Evolutionary conservation across 768 basidiomycete genomes (phyloP), one percentile per base, ranked within the genome.

Genomic region (Tephrocybe sp.): DNA sequence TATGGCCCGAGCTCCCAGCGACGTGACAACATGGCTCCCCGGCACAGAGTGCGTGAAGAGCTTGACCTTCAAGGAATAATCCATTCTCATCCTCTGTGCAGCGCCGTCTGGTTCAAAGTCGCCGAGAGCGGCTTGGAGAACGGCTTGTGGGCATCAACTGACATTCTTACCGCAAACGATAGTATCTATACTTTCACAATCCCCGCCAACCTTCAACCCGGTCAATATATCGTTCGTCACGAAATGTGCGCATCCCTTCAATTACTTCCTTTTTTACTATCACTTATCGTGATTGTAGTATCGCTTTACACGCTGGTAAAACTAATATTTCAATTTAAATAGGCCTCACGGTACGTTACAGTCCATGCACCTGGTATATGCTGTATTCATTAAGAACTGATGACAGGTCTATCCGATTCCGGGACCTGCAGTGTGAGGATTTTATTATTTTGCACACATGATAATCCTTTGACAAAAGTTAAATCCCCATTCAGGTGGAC

Each of bases 61-160:
- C 18, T 11, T 25, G n/a, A 15, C 36, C 12, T 21, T n/a, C n/a
- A 7, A 7, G 36, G 36, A 18, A 12, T 16, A 8, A 26, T 9
- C n/a, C n/a, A 25, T 16, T 15, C 5, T 28, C 47, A 1, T 18
- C 15, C 16, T 18, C 5, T 37, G 36, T 6, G 21, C 21, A 76
- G 75, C 19, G 71, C 72, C 13, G 75, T 78, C 4, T 78, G 77
- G 78, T 78, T 77, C 72, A 78, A 79, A 57, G 69, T 78, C 13
- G 68, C 68, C n/a, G 60, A 79, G 48, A 37, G 63, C 24, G 78
- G 78, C n/a, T 76, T 75, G 58, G 68, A 65, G 2, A 69, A 68
- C 43, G 77, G 76, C 7, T 65, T 67, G 38, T 77, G 76, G 77
- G 75, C 75, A 2, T 66, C 74, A 15, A 71, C 72, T 0, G 69